Conservation (phyloP, 768 basidiomycete species). For the Boletus subcaerulescens region DNA sequence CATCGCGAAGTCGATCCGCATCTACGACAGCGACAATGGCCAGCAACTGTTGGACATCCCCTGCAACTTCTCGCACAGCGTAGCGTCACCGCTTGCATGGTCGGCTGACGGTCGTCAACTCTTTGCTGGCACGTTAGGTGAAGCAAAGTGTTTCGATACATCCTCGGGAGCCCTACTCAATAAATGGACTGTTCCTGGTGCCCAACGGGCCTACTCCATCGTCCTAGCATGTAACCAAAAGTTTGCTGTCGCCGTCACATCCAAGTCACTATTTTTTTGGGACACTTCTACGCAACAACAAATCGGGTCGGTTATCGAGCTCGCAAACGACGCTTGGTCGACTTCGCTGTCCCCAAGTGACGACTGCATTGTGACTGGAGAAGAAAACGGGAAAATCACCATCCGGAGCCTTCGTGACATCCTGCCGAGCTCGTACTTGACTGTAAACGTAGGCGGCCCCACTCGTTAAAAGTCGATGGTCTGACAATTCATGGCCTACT, state of each 20-base stretch:
- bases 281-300: background rate
- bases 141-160: background rate
- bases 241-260: too few relatives aligned
- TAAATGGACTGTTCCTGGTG: too few relatives aligned
- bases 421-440: background rate
- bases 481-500: background rate
- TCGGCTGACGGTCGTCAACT: background rate
- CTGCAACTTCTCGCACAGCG: rapidly evolving
- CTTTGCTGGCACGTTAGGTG: background rate
- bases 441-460: background rate
- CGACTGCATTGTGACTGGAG: background rate
- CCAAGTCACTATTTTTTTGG: background rate
- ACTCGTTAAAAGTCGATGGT: too few relatives aligned
- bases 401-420: background rate
- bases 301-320: background rate
- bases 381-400: background rate
- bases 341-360: background rate
- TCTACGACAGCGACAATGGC: background rate
- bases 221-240: too few relatives aligned
- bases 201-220: too few relatives aligned
- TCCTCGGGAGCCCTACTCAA: too few relatives aligned
- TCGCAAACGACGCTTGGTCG: background rate
- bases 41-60: background rate
- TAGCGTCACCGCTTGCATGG: background rate
- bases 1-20: background rate